These are phyloP conservation scores for Elaeis guineensis DNA, from an alignment of 176 grass and related monocot genomes.

Conservation along the genomic window DNA sequence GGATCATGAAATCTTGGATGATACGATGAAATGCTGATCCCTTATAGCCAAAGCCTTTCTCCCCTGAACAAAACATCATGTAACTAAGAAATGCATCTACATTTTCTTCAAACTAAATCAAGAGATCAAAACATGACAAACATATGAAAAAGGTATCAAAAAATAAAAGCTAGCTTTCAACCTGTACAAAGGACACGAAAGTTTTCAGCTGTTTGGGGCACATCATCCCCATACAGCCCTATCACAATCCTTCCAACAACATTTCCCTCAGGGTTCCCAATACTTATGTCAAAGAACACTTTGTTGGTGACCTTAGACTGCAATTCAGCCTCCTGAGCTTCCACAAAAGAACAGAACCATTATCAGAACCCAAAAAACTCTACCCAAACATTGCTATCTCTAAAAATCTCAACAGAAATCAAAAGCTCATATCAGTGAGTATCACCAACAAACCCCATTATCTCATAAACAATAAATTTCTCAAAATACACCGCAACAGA, in stretches of 20 bases:
- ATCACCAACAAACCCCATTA: too few species aligned
- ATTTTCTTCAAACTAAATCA: too few species aligned
- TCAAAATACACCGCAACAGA: too few species aligned
- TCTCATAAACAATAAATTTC: too few species aligned
- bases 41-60: constrained; percentile 87
- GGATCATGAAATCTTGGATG: constrained; percentile 95
- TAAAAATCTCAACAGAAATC: background rate
- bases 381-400: background rate
- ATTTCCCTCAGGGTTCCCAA: constrained; percentile 51
- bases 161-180: constrained; percentile 3
- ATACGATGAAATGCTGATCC: constrained; percentile 75
- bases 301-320: constrained; percentile 89
- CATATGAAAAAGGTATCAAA: too few species aligned
- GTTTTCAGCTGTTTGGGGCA: constrained; percentile 80
- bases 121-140: too few species aligned
- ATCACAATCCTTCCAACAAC: constrained; percentile 79
- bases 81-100: background rate
- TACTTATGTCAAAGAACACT: constrained; percentile 96
- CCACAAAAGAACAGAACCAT: constrained; percentile 1
- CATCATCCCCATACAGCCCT: constrained; percentile 75
- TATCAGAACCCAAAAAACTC: background rate
- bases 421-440: too few species aligned
- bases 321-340: constrained; percentile 41
- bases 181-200: constrained; percentile 85
- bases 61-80: constrained; percentile 30